Evolutionary conservation across 257 asterid genomes (phyloP).

Genomic region (Osmanthus fragrans): DNA sequence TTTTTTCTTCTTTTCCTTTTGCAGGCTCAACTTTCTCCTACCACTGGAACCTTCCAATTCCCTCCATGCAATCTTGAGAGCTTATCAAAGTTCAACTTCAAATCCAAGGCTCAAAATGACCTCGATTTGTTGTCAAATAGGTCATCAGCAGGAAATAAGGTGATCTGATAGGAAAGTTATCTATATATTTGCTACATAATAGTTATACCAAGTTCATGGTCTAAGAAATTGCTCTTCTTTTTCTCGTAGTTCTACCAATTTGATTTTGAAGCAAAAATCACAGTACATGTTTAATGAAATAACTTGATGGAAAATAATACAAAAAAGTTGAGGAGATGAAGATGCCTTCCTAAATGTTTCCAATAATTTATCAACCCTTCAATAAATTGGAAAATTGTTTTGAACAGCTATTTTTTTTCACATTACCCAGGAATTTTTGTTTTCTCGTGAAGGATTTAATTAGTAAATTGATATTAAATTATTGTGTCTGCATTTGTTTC

Average conservation of each 20-base stretch:
- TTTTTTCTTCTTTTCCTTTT: not conserved
- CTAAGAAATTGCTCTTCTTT: not conserved
- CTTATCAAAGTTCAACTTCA: constrained; percentile 23
- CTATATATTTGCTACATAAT: not conserved
- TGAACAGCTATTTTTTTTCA: too few relatives aligned
- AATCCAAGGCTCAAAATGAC: constrained; percentile 15
- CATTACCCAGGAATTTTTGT: not conserved
- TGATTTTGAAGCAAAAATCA: not conserved
- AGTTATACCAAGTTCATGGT: not conserved
- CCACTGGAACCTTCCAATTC: constrained; percentile 60
- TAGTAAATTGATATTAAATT: too few relatives aligned
- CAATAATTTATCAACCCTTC: not conserved
- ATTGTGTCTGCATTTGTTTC: not conserved
- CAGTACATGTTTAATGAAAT: not conserved
- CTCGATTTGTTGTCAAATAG: not conserved
- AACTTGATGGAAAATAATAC: not conserved
- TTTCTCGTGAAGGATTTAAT: not conserved
- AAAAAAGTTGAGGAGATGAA: not conserved
- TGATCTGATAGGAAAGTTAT: constrained; percentile 4
- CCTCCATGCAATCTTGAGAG: constrained; percentile 32
- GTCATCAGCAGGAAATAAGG: constrained; percentile 23
- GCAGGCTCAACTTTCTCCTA: constrained; percentile 61
- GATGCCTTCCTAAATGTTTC: not conserved
- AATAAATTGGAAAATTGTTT: too few relatives aligned
- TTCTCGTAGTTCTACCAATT: not conserved